A percentile compares a stretch with the other conserved stretches of the same genome.
Evolutionary conservation across 2,329 filamentous ascomycete species (phyloP).

Genomic region (Coniochaeta pulveracea): DNA sequence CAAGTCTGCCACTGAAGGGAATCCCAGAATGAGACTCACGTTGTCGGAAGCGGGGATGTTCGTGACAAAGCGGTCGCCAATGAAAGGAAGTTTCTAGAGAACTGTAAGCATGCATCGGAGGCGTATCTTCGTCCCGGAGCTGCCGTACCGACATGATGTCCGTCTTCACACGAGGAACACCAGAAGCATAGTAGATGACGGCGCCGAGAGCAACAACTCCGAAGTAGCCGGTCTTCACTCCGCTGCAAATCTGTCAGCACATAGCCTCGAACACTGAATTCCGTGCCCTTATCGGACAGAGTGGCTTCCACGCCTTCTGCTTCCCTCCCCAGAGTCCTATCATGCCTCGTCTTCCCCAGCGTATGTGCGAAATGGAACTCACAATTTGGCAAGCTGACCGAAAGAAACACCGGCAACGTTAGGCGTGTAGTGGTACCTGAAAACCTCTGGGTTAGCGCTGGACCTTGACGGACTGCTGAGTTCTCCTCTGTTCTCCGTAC

Average conservation of each 20-base stretch:
- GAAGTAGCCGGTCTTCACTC: constrained; percentile 39
- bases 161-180: constrained; percentile 46
- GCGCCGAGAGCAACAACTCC: constrained; percentile 46
- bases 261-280: too few species aligned
- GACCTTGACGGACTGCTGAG: constrained; percentile 1
- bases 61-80: constrained; percentile 39
- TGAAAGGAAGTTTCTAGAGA: constrained; percentile 40
- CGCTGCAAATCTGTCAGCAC: constrained; percentile 24
- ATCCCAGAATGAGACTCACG: constrained; percentile 35
- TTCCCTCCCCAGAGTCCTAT: too few species aligned
- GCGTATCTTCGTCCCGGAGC: neutral
- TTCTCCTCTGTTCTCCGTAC: too few species aligned
- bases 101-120: constrained; percentile 15
- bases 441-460: neutral
- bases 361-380: constrained; percentile 27
- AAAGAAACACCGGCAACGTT: constrained; percentile 42
- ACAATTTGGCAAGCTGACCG: constrained; percentile 37
- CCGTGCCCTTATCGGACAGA: too few species aligned
- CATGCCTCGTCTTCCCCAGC: too few species aligned
- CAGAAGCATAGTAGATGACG: constrained; percentile 49
- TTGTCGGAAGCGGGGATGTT: constrained; percentile 50
- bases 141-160: constrained; percentile 45
- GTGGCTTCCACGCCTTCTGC: too few species aligned
- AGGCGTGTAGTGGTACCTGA: constrained; percentile 48
- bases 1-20: neutral